Conservation (phyloP, 306 rosid genomes). For the Vigna nakashimae region DNA sequence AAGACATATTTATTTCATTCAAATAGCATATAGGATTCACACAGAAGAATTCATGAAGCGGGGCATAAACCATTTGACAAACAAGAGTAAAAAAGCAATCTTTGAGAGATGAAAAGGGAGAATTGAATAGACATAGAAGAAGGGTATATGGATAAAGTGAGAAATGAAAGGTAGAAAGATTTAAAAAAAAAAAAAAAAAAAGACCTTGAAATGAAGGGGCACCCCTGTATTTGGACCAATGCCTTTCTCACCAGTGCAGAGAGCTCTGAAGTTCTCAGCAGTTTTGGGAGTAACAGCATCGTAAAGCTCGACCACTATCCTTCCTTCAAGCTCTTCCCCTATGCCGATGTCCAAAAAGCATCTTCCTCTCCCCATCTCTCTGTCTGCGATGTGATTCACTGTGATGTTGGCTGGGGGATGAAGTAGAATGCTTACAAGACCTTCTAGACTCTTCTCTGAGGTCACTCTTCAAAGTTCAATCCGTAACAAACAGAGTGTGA, state of each 20-base stretch:
- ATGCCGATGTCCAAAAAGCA: conserved; percentile 83
- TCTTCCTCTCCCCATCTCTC: conserved; percentile 65
- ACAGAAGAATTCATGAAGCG: not conserved
- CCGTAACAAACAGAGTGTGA: not conserved
- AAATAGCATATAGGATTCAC: not conserved
- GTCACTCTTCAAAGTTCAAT: conserved; percentile 10
- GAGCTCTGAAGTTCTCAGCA: conserved; percentile 84
- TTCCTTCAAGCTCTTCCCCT: conserved; percentile 88
- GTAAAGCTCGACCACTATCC: conserved; percentile 80
- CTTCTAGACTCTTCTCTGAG: conserved; percentile 43
- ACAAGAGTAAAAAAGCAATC: not conserved
- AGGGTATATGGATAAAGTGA: not conserved
- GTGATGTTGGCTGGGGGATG: not conserved
- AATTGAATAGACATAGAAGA: not conserved
- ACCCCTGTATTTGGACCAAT: conserved; percentile 77
- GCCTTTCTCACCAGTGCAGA: conserved; percentile 93
- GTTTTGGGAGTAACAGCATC: conserved; percentile 81
- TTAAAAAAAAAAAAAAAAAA: not conserved
- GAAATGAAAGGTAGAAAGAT: not conserved
- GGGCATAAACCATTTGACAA: not conserved
- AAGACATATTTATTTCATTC: not conserved
- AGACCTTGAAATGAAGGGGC: conserved; percentile 89
- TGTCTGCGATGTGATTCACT: not conserved
- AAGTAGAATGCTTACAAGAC: conserved; percentile 8
- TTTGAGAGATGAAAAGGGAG: not conserved